Evolutionary conservation across 345 rosid genomes (phyloP).

Genomic region (Populus deltoides): DNA sequence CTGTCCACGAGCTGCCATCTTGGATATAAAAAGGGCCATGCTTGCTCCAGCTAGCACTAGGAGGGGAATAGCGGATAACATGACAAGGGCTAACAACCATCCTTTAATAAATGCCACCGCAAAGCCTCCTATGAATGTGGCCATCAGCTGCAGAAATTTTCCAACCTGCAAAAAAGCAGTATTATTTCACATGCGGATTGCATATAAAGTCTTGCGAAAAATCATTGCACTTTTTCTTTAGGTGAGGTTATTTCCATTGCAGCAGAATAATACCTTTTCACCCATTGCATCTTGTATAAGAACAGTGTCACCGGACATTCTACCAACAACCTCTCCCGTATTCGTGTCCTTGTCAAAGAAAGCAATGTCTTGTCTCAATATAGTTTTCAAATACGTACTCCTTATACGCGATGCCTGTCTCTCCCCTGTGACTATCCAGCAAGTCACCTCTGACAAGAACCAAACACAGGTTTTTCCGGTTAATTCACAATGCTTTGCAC

Average conservation of each 20-base stretch:
- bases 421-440: slow-evolving; percentile 53
- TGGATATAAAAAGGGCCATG: slow-evolving; percentile 24
- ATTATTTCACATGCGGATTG: background rate
- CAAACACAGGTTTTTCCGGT: background rate
- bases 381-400: slow-evolving; percentile 33
- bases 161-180: slow-evolving; percentile 26
- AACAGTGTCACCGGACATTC: slow-evolving; percentile 47
- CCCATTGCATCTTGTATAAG: slow-evolving; percentile 50
- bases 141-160: slow-evolving; percentile 25
- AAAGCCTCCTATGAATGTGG: slow-evolving; percentile 33
- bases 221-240: background rate
- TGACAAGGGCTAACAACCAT: slow-evolving; percentile 28
- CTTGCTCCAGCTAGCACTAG: slow-evolving; percentile 21
- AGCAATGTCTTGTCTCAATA: slow-evolving; percentile 40
- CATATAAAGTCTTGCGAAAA: background rate
- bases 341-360: slow-evolving; percentile 41
- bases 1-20: slow-evolving; percentile 26
- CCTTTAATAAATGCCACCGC: slow-evolving; percentile 29
- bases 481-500: background rate
- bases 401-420: slow-evolving; percentile 46
- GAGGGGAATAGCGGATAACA: slow-evolving; percentile 30
- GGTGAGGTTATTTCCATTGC: background rate
- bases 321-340: slow-evolving; percentile 40
- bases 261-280: slow-evolving; percentile 35
- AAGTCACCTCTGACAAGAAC: slow-evolving; percentile 32